Evolutionary conservation across 257 asterid species (phyloP), one percentile per base, ranked within the genome.

Genomic region (Sherardia arvensis): DNA sequence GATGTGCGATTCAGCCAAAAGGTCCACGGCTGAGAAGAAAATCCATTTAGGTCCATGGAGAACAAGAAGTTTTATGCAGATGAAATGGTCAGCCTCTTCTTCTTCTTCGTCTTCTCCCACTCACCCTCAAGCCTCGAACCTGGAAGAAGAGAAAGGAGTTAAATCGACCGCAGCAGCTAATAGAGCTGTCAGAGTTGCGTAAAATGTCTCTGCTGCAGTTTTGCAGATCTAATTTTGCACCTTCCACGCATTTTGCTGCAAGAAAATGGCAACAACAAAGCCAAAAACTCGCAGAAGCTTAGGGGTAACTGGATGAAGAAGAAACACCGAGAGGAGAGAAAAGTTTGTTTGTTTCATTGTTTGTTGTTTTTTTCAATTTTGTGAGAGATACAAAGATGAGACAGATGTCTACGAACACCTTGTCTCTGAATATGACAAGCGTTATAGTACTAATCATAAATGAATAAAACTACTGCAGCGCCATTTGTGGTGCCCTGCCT

Each of bases 1-100:
- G 12, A 67, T 77, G 40, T 84, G 91, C n/a, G 82, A 77, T 64
- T 80, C 87, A 28, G 84, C 85, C 66, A 81, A 75, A 79, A 77
- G 69, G 63, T 84, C 84, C 38, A 69, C 80, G 6, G 56, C 61
- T 28, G 81, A 79, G 66, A 71, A 66, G 32, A 77, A 74, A 25
- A 78, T 84, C 21, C 81, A 79, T 45, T 68, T 84, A 71, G 85
- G 85, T 26, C 91, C 91, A 4, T 82, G 85, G 87, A 70, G 83
- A 64, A 82, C 75, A 75, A 68, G 67, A 17, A 73, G 76, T 36
- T 82, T 79, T 75, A 82, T 82, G 88, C 78, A 70, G 65, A 73
- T 73, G 81, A 79, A 77, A 66, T 82, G 81, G 85, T 82, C 83
- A 32, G 82, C 79, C 1, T 5, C 74, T 15, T 56, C 70, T 32